Percentiles rank a stretch among this genome's conserved stretches.
These are phyloP conservation scores for Paraglomus occultum DNA, from an alignment of 192 early-diverging fungal genomes.

Conservation along the genomic window DNA sequence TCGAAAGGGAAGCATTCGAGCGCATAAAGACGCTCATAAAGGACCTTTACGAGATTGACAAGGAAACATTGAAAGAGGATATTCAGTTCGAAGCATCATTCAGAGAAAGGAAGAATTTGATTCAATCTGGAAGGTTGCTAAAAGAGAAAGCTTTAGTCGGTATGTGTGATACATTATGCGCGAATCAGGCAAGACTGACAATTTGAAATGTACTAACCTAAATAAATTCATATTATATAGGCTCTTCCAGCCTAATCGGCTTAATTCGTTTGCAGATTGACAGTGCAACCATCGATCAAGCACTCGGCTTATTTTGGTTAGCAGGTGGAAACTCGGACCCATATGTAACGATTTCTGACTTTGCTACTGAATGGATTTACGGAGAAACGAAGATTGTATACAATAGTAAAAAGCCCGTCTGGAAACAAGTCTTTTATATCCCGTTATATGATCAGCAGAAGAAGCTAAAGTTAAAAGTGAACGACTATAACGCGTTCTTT, in stretches of 20 bases:
- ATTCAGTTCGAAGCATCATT: not conserved
- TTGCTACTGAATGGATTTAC: conserved; percentile 51
- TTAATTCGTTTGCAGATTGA: conserved; percentile 70
- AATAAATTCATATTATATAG: no score
- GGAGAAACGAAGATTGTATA: conserved; percentile 81
- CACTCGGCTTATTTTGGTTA: conserved; percentile 45
- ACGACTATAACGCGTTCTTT: conserved; percentile 78
- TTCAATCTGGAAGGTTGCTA: not conserved
- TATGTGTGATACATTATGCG: not conserved
- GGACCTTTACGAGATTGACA: conserved; percentile 6
- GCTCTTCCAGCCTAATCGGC: conserved; percentile 53
- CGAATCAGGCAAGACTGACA: not conserved
- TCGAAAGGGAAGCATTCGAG: conserved; percentile 16
- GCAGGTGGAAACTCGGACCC: conserved; percentile 83
- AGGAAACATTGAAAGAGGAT: conserved; percentile 1
- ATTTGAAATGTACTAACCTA: not conserved
- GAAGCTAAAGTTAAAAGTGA: conserved; percentile 65
- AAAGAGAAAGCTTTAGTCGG: not conserved
- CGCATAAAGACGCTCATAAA: not conserved
- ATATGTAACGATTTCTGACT: conserved; percentile 65
- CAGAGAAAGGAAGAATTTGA: not conserved
- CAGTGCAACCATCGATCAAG: conserved; percentile 74
- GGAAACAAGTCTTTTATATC: conserved; percentile 88
- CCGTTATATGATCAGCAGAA: conserved; percentile 71
- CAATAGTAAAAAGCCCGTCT: conserved; percentile 81